Evolutionary conservation across 495 filamentous ascomycete species (phyloP).

Genomic region (Pseudoneurospora amorphoporcata): DNA sequence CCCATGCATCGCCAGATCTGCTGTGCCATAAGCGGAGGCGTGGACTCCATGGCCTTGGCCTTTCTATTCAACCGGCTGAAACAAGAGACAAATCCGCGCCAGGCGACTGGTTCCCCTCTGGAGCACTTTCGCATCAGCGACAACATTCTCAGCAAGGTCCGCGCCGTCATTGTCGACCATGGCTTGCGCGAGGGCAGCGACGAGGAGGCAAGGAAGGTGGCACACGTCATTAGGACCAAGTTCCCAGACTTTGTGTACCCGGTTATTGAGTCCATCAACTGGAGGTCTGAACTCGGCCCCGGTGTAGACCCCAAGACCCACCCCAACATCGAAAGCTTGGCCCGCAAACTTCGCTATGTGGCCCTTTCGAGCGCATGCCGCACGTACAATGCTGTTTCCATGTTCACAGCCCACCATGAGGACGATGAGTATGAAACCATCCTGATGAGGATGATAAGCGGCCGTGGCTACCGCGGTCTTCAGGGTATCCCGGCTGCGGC

Average conservation of each 20-base stretch:
- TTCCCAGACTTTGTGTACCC: conserved; percentile 14
- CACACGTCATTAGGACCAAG: conserved; percentile 32
- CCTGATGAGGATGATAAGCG: conserved; percentile 56
- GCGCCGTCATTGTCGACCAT: conserved; percentile 73
- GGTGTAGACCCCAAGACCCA: conserved; percentile 27
- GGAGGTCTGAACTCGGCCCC: neutral
- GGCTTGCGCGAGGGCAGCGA: conserved; percentile 55
- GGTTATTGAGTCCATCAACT: conserved; percentile 3
- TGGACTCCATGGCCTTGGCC: conserved; percentile 93
- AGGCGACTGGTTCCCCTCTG: neutral
- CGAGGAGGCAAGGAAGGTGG: conserved; percentile 55
- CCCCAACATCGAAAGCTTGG: conserved; percentile 66
- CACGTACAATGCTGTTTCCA: conserved; percentile 31
- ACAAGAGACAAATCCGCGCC: neutral
- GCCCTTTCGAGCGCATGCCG: conserved; percentile 53
- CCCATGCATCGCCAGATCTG: conserved; percentile 21
- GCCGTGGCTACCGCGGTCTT: conserved; percentile 54
- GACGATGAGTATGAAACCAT: conserved; percentile 86
- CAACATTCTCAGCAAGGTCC: conserved; percentile 34
- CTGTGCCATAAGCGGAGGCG: conserved; percentile 76
- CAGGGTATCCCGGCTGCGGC: conserved; percentile 52
- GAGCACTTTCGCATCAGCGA: conserved; percentile 22
- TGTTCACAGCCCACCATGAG: conserved; percentile 74
- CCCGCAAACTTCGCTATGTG: conserved; percentile 64
- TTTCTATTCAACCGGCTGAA: conserved; percentile 46